Percentiles rank a stretch among this genome's conserved stretches.
phyloP scores from a whole-genome alignment of 768 basidiomycete genomes.

The Psilocybe azurescens region DNA sequence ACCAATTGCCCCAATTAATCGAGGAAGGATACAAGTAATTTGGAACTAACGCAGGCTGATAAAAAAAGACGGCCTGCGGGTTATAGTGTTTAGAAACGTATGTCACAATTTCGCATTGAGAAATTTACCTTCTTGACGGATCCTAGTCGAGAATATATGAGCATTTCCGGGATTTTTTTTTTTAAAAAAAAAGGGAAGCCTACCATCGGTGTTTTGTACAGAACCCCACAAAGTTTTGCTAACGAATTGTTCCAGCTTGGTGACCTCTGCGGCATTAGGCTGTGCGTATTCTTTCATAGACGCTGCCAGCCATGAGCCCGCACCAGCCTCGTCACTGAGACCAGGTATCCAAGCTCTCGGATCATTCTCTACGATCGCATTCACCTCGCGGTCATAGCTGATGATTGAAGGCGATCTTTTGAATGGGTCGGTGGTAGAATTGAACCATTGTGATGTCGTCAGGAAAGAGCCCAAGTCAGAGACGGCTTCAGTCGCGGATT shows the following conservation, averaged over 20 bases:
- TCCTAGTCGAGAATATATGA: conserved; percentile 29
- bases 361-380: conserved; percentile 54
- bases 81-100: background rate
- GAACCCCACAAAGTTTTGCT: conserved; percentile 53
- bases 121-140: conserved; percentile 53
- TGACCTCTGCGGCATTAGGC: conserved; percentile 57
- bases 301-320: conserved; percentile 61
- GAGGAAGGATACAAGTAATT: conserved; percentile 52
- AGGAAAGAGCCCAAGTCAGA: conserved; percentile 59
- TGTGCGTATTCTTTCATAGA: conserved; percentile 62
- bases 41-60: conserved; percentile 49
- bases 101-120: background rate
- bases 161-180: background rate
- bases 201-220: conserved; percentile 55
- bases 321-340: conserved; percentile 63
- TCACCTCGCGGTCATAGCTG: conserved; percentile 56
- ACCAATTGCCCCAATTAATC: conserved; percentile 60
- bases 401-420: conserved; percentile 57
- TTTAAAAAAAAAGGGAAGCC: background rate
- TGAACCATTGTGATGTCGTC: conserved; percentile 60
- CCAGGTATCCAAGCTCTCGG: conserved; percentile 66
- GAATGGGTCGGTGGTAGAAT: conserved; percentile 54
- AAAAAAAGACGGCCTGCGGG: conserved; percentile 53
- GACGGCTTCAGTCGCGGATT: conserved; percentile 48
- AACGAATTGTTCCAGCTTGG: conserved; percentile 55